Conservation (phyloP, 2,329 filamentous ascomycete genomes). For the Colletotrichum sp. region DNA sequence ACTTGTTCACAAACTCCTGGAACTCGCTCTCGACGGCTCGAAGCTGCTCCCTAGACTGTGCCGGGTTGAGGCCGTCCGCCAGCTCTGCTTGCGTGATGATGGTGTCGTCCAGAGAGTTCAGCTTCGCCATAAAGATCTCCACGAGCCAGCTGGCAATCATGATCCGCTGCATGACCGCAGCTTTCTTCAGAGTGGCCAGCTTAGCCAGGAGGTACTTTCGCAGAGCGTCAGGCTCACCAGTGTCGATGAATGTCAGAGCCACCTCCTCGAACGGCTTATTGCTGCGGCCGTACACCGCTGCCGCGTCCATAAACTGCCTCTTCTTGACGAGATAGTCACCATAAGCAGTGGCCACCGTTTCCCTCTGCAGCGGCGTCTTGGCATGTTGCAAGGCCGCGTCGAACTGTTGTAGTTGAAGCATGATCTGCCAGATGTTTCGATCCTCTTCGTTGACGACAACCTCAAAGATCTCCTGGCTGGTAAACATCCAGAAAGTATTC, state of each 20-base stretch:
- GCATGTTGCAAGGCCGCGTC: conserved; percentile 88
- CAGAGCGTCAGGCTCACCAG: conserved; percentile 86
- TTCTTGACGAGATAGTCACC: conserved; percentile 87
- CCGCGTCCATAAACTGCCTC: conserved; percentile 84
- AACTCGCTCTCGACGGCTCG: conserved; percentile 77
- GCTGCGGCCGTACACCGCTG: conserved; percentile 89
- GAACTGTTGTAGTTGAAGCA: conserved; percentile 86
- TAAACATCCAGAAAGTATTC: conserved; percentile 98
- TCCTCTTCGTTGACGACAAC: conserved; percentile 90
- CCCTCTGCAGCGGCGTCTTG: conserved; percentile 79
- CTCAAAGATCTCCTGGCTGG: conserved; percentile 88
- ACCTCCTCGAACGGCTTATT: conserved; percentile 98
- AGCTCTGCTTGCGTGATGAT: conserved; percentile 89
- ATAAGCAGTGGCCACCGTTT: conserved; percentile 89
- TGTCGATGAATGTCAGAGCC: conserved; percentile 87
- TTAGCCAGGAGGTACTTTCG: conserved; percentile 90
- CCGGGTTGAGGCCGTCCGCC: conserved; percentile 72
- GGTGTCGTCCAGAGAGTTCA: conserved; percentile 93
- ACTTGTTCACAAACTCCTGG: conserved; percentile 83
- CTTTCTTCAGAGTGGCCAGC: conserved; percentile 80
- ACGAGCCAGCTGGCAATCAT: conserved; percentile 97
- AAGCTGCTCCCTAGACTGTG: conserved; percentile 75
- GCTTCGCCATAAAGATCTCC: conserved; percentile 96
- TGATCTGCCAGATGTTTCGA: conserved; percentile 92
- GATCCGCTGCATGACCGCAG: conserved; percentile 86